Evolutionary conservation across 2,329 filamentous ascomycete species (phyloP), one percentile per base, ranked within the genome.

Genomic region (Fusarium sp.): DNA sequence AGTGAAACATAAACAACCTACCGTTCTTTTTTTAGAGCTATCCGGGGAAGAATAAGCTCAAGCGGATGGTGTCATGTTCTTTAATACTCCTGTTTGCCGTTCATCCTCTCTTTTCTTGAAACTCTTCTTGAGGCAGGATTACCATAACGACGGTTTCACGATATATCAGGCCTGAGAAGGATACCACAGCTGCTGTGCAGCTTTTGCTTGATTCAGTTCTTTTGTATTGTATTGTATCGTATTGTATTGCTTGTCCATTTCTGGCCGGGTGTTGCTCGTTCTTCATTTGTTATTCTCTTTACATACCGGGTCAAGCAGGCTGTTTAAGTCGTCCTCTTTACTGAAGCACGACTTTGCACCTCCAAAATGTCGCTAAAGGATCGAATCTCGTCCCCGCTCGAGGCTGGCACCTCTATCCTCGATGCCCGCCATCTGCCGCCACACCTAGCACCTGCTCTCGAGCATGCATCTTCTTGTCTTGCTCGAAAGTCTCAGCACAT

Each of bases 301-400:
- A 44, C 21, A 42, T 61, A 42, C 12, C 41, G 31, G 34, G 28
- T 46, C 59, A 44, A 28, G 26, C 59, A 51, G 8, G 44, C 26
- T 44, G 23, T 21, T 8, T 16, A 37, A 37, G 56, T 58, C 43
- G 56, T 60, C 52, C 49, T 58, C 44, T 63, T 50, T 37, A 37
- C 31, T 57, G 66, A 69, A 51, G 52, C 21, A 63, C 68, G 61
- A 58, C 65, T 63, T 49, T 51, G 54, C 28, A 52, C 39, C 45
- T 31, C 31, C 30, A 26, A 62, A 70, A 84, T 85, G 82, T 75
- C 81, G 41, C 81, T 86, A 74, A 90, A 88, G 79, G 80, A 83
- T 58, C 82, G 80, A 59, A 90, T 90, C 72, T 90, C 88, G 3
- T 85, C 87, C 51, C 88, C 89, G 16, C 83, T 91, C 59, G 89